Percentiles rank a stretch among this genome's conserved stretches.
Conservation (phyloP, 116 monocot species). For the Cymodocea nodosa region DNA sequence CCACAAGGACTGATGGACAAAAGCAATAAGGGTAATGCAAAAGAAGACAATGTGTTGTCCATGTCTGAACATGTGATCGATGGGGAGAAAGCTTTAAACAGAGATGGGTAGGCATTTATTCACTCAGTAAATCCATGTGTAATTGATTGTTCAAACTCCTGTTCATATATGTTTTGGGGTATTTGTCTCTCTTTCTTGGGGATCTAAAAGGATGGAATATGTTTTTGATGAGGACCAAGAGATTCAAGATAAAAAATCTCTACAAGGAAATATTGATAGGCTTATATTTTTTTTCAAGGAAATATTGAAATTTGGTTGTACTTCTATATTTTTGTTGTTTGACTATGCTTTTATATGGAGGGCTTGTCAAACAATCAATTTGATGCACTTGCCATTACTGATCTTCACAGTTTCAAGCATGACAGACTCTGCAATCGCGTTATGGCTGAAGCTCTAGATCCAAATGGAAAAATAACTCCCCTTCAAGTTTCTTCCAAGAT, state of each 20-base stretch:
- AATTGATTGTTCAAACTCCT: background rate
- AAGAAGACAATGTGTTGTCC: conserved; percentile 1
- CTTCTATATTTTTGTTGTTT: too few species aligned
- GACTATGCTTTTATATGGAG: too few species aligned
- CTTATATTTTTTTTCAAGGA: too few species aligned
- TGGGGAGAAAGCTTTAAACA: background rate
- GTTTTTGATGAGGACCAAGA: conserved; percentile 49
- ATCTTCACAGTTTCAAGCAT: conserved; percentile 45
- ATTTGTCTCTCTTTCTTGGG: conserved; percentile 6
- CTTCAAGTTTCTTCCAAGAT: conserved; percentile 47
- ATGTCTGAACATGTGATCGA: background rate
- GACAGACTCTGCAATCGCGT: conserved; percentile 38
- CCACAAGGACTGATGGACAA: background rate
- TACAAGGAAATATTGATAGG: conserved; percentile 45
- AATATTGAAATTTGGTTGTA: too few species aligned
- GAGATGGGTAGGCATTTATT: conserved; percentile 4
- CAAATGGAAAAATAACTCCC: conserved; percentile 51
- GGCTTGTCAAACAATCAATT: background rate
- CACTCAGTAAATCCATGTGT: background rate
- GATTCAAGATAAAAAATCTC: conserved; percentile 21
- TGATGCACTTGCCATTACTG: background rate
- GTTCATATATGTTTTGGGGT: background rate
- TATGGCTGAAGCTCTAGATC: conserved; percentile 58
- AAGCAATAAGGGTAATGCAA: background rate
- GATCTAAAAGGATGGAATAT: conserved; percentile 19